A percentile compares a stretch with the other conserved stretches of the same genome.
Conservation (phyloP, 176 grass and related monocot genomes). For the Microstegium vimineum region DNA sequence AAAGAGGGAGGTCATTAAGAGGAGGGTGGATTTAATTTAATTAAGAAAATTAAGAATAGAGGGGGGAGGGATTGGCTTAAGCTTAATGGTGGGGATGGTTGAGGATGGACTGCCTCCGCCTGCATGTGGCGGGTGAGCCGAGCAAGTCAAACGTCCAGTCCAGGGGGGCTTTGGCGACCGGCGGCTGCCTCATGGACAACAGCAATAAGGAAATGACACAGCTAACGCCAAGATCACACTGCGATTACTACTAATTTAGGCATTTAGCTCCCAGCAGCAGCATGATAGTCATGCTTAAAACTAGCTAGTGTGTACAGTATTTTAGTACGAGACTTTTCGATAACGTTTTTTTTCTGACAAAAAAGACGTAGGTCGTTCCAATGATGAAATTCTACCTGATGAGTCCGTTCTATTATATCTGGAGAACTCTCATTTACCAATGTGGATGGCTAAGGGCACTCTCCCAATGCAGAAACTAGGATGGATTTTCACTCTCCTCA, state of each 20-base stretch:
- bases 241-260: neutral
- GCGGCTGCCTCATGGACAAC: neutral
- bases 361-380: neutral
- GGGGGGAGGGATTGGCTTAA: constrained; percentile 17
- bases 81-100: constrained; percentile 34
- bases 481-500: no score
- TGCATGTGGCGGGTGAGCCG: constrained; percentile 39
- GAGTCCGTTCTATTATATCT: no score
- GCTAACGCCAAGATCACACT: neutral
- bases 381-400: neutral
- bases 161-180: constrained; percentile 1
- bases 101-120: neutral
- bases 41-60: constrained; percentile 15
- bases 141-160: constrained; percentile 38
- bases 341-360: neutral
- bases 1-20: constrained; percentile 39
- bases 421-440: no score
- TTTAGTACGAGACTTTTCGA: neutral
- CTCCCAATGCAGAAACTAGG: no score
- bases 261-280: neutral
- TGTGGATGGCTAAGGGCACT: no score
- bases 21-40: constrained; percentile 25
- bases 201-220: neutral
- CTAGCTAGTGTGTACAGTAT: neutral
- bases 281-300: neutral